Base-by-base conservation (phyloP, 192 early-diverging fungal genomes). In the Mortierella claussenii region DNA sequence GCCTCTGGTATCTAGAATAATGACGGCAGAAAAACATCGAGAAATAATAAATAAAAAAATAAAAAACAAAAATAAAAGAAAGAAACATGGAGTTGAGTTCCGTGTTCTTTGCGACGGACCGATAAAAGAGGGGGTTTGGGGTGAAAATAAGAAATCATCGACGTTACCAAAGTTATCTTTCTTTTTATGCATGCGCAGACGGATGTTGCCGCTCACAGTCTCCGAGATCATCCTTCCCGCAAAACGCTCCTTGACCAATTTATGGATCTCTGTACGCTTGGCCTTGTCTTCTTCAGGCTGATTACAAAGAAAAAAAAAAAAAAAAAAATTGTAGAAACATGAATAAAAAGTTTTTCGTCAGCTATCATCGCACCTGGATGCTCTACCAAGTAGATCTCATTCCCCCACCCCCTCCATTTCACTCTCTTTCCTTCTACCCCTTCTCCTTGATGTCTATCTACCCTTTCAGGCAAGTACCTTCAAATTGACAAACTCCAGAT, bases 261-360 rank as follows among this genome's bases (percentile, higher is more conserved):
- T 69, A 65, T 91, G 89, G 36, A 88, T 74, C n/a, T 65, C 48
- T 21, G 79, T 88, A 26, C 89, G 79, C 26, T 81, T 80, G 3
- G 60, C 51, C 55, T 90, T 89, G n/a, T 85, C 84, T 13, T 74
- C 58, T 34, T 82, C 69, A 2, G 74, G 58, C 83, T 89, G 28
- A 51, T 20, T 8, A 18, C 28, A 40, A 28, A 15, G 17, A 46
- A 46, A 20, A n/a, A 46, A 7, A 46, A 20, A 21, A 8, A 49
- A 26, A 20, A 26, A 49, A 49, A 2, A 24, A 34, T 15, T 26
- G 3, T 0, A 23, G 18, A 23, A 5, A 44, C 52, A 42, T 10
- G 30, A 12, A 26, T n/a, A n/a, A n/a, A n/a, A n/a, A n/a, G n/a
- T n/a, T n/a, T n/a, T n/a, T n/a, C n/a, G n/a, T n/a, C n/a, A n/a